Base-by-base conservation (phyloP, 208 protist species). In the Leishmania gerbilli region DNA sequence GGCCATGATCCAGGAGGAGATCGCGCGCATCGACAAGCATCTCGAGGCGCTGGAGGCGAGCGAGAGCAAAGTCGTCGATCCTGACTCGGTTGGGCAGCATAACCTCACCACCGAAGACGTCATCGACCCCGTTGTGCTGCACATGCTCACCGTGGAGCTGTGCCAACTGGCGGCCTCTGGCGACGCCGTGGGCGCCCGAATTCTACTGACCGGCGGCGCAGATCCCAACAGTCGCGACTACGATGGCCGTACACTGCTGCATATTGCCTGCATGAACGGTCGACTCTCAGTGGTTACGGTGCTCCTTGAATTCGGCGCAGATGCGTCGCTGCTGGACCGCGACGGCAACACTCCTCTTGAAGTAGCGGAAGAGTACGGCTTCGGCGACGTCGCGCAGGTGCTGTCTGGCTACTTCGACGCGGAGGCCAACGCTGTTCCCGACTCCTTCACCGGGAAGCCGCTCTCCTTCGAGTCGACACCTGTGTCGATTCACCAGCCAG, bases 201-300 rank as follows among this genome's bases (percentile, higher is more conserved):
- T 93, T 65, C 85, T 97, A 31, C 83, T 97, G 19, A 85, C 89
- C 68, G 84, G 91, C 53, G 95, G 95, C 19, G 91, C 88, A 2
- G 89, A 97, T 72, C 89, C 91, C 24, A 95, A 97, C 83, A 91
- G 85, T 58, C 81, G 86, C 51, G 95, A 97, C 77, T 97, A 97
- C 84, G 87, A 97, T 77, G 89, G 86, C 47, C 87, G 90, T 42
- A 95, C 95, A 5, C 87, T 95, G 34, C 89, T 97, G 37, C 95
- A 97, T 81, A 93, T 97, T 55, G 95, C 95, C 56, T 86, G 83
- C 77, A 83, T 87, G 79, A 89, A 91, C 71, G 92, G 92, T 0
- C 90, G 88, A 62, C 76, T 86, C 0, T 78, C 87, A 2, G 90
- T 96, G 0, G 92, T 93, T 15, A 82, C 88, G 49, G 40, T 93